These are phyloP conservation scores for Aeminium ludgeri DNA, from an alignment of 495 filamentous ascomycete species.

Conservation along the genomic window DNA sequence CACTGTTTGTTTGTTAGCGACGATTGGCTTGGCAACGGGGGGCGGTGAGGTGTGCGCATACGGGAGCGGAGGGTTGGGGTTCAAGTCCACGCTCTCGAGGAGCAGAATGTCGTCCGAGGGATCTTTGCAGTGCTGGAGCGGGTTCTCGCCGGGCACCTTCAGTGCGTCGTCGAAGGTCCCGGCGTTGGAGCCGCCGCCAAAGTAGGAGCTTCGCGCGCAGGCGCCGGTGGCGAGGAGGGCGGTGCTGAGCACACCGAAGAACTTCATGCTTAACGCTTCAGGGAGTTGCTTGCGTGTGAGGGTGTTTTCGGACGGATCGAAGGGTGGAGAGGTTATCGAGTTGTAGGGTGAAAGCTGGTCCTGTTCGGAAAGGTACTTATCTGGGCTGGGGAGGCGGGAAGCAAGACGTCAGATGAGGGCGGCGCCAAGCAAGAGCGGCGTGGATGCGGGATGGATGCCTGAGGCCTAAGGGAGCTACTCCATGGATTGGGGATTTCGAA, in stretches of 20 bases:
- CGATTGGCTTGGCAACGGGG: not conserved
- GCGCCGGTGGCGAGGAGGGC: constrained; percentile 18
- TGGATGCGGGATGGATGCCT: not conserved
- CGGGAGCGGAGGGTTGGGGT: constrained; percentile 75
- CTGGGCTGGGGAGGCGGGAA: not conserved
- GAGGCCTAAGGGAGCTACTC: not conserved
- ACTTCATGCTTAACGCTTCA: constrained; percentile 16
- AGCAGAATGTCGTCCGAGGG: constrained; percentile 45
- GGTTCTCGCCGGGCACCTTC: constrained; percentile 55
- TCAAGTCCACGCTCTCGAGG: constrained; percentile 63
- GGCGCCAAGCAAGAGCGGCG: not conserved
- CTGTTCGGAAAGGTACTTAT: not conserved
- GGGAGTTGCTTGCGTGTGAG: not conserved
- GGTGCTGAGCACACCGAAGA: constrained; percentile 14
- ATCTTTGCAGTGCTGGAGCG: constrained; percentile 53
- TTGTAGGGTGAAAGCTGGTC: not conserved
- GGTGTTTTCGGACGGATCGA: not conserved
- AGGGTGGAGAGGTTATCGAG: not conserved
- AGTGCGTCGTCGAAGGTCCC: constrained; percentile 19
- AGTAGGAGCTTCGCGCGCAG: constrained; percentile 15
- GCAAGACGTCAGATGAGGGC: not conserved
- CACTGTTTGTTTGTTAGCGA: constrained; percentile 34
- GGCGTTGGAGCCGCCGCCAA: constrained; percentile 11
- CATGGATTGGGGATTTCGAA: too few species aligned
- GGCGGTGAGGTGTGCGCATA: constrained; percentile 33